Evolutionary conservation across 164 flowering plant genomes (phyloP), one percentile per base, ranked within the genome.

Genomic region (Litsea cubeba): DNA sequence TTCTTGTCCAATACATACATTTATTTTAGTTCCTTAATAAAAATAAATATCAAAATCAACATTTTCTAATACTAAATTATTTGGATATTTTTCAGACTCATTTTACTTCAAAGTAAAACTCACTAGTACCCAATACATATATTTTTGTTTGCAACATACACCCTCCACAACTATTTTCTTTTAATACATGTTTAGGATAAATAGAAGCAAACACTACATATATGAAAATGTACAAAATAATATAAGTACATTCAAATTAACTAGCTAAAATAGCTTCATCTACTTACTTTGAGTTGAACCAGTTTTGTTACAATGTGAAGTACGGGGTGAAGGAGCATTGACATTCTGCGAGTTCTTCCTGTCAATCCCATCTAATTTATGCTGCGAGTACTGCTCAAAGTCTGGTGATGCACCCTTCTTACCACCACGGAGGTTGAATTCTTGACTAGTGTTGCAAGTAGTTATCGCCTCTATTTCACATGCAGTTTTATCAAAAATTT

Each of bases 401-500:
- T 1, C 17, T 12, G 18, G 28, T 12, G 46, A 66, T 25, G 17
- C 28, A 32, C 28, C 14, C 50, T 28, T 40, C 25, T 12, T 67
- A 58, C 50, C 23, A 25, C 60, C 49, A 12, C 60, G 2, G 60
- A 68, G 26, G 65, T 50, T 58, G 65, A 28, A 3, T 23, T 32
- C 50, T 32, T 67, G 0, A 10, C 17, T 50, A 23, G 62, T 20
- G 11, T 5, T 51, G 58, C 58, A 15, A 51, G 58, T 24, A 23
- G 0, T 49, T 8, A 20, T 32, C 35, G 22, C 60, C 22, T 40
- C 63, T 71, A 77, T 50, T 62, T 74, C 76, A 49, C 75, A 76
- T 26, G 76, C 81, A 74, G 24, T 46, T 72, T 40, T 65, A 64
- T 70, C 73, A 69, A 76, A 76, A 50, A 81, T 74, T 28, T 49